These are phyloP conservation scores for Geotrichum macrosporum DNA, from an alignment of 1,139 yeast species.

Conservation along the genomic window DNA sequence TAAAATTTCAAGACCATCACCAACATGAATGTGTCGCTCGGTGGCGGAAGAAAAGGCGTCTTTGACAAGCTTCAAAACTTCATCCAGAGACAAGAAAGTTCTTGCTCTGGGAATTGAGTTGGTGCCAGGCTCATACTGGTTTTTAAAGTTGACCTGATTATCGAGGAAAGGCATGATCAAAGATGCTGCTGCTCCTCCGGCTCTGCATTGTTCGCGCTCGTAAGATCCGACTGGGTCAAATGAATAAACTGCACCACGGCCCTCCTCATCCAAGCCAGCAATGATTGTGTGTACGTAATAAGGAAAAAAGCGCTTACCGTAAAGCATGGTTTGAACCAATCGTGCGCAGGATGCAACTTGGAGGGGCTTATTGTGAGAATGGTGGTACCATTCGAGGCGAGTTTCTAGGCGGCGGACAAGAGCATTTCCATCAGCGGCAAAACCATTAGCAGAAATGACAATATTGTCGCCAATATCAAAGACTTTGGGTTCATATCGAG, in stretches of 20 bases:
- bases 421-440: conserved; percentile 91
- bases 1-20: conserved; percentile 88
- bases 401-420: conserved; percentile 71
- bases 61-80: conserved; percentile 77
- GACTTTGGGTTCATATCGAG: conserved; percentile 88
- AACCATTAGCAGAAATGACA: conserved; percentile 89
- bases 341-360: conserved; percentile 77
- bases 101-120: conserved; percentile 56
- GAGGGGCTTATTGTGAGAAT: conserved; percentile 74
- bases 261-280: conserved; percentile 93
- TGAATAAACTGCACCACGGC: conserved; percentile 91
- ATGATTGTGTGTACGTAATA: conserved; percentile 92
- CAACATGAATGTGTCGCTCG: conserved; percentile 96
- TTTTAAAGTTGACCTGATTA: conserved; percentile 92
- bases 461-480: conserved; percentile 86
- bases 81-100: conserved; percentile 68
- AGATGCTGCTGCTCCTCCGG: conserved; percentile 96
- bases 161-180: conserved; percentile 96
- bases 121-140: conserved; percentile 77
- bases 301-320: conserved; percentile 93
- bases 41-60: conserved; percentile 96
- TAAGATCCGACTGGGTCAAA: conserved; percentile 98
- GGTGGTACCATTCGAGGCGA: conserved; percentile 89
- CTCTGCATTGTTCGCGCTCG: conserved; percentile 95
- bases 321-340: conserved; percentile 81